Base-by-base conservation (phyloP, 1,284 basidiomycete species). In the Testicularia cyperi region DNA sequence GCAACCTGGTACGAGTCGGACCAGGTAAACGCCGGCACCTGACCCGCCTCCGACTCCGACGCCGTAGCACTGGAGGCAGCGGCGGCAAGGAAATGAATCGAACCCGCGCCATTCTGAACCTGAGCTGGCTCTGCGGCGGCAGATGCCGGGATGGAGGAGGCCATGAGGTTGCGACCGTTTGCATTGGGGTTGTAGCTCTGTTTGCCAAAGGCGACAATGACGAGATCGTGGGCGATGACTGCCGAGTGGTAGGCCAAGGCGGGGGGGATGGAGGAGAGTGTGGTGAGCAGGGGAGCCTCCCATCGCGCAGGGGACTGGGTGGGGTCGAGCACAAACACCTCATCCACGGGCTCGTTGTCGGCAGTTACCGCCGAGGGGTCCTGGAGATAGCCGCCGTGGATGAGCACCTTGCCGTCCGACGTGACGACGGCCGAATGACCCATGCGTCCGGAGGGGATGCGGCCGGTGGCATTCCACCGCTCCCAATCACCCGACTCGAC, bases 201-300 rank as follows among this genome's bases (percentile, higher is more conserved):
- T 46, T 56, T 44, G 10, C 68, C 77, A 36, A 78, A 78, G 1
- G 66, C 70, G 20, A 70, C 54, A 19, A 78, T 52, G 36, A 78
- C 52, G 5, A 68, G 64, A 8, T 69, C 44, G 8, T 47, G 53
- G 10, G 69, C 55, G 47, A 72, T 51, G 9, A 68, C 66, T 4
- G 76, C 69, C 8, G 70, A 64, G 46, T 78, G 78, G 53, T 62
- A 78, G 1, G 76, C 76, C 18, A 68, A 42, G 3, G 57, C 42
- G 4, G 76, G 75, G 2, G 67, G 41, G 6, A 15, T 27, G 18
- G 33, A 18, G 8, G 29, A 44, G 27, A 38, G 44, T 15, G 37
- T 33, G 4, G 38, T 54, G 47, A 47, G 38, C 21, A 54, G 23
- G 13, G 53, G 44, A 15, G 45, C 36, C 12, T 41, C 31, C 54